phyloP scores from a whole-genome alignment of 108 stramenopile species.

The Cyclotella choctawhatcheeana region DNA sequence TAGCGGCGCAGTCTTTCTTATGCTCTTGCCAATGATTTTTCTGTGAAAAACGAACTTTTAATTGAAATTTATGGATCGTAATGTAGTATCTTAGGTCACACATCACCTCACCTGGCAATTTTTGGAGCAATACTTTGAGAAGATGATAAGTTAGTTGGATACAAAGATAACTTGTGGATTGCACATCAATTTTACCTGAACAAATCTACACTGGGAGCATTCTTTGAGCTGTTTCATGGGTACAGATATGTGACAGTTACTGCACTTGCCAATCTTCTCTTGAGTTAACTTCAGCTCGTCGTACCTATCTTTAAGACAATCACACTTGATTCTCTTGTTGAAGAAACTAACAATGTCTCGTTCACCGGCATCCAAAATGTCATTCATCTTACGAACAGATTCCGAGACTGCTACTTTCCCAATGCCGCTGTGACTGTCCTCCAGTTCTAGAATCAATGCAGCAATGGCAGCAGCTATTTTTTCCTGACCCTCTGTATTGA shows the following conservation, averaged over 20 bases:
- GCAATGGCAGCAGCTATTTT: not conserved
- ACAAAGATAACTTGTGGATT: not conserved
- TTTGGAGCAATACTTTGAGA: conserved; percentile 2
- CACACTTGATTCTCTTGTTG: not conserved
- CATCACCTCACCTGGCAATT: not conserved
- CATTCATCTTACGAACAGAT: not conserved
- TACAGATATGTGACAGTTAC: not conserved
- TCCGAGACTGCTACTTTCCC: not conserved
- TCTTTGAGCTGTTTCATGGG: not conserved
- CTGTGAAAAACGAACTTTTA: not conserved
- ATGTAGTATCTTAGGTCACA: not conserved
- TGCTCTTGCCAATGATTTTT: not conserved
- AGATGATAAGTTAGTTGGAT: not conserved
- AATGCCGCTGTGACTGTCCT: not conserved
- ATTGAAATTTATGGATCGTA: not conserved
- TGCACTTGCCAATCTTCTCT: not conserved
- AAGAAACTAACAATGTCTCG: not conserved
- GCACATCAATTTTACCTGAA: not conserved
- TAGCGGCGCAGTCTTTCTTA: not conserved
- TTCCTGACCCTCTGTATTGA: not conserved
- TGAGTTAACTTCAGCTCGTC: not conserved
- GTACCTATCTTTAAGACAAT: not conserved
- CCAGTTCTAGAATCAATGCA: not conserved
- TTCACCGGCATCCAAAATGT: not conserved
- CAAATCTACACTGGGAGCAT: not conserved